Evolutionary conservation across 2,329 filamentous ascomycete species (phyloP).

Genomic region (Epichloe brachyelytri): DNA sequence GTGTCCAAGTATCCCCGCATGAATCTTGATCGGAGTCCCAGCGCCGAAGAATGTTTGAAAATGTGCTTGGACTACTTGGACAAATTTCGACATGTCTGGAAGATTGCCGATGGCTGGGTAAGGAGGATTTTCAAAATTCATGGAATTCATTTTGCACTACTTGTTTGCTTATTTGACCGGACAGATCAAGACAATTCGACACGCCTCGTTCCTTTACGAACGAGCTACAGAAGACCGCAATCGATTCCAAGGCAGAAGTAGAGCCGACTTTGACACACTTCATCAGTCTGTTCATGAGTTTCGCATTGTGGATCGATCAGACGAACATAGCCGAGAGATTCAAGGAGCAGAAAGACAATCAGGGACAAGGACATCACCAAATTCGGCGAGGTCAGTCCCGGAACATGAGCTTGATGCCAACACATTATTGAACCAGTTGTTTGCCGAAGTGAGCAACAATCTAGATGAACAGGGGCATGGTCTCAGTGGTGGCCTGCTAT

Average conservation of each 20-base stretch:
- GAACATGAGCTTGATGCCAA: constrained; percentile 9
- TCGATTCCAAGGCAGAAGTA: constrained; percentile 14
- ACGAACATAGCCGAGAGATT: constrained; percentile 18
- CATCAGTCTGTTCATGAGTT: constrained; percentile 21
- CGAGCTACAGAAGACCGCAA: constrained; percentile 11
- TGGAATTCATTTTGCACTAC: neutral
- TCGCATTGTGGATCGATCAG: constrained; percentile 17
- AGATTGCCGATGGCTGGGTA: constrained; percentile 18
- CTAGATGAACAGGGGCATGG: constrained; percentile 15
- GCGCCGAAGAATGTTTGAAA: constrained; percentile 10
- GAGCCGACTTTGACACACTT: constrained; percentile 17
- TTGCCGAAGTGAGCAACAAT: constrained; percentile 15
- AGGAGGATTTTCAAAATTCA: neutral
- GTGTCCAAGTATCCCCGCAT: constrained; percentile 26
- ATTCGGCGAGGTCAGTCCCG: neutral
- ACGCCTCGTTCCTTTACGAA: constrained; percentile 16
- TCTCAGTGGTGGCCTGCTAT: constrained; percentile 16
- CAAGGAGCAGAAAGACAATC: constrained; percentile 12
- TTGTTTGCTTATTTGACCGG: neutral
- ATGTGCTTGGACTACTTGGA: constrained; percentile 16
- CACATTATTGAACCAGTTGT: constrained; percentile 11
- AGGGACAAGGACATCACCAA: neutral
- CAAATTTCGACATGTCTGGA: constrained; percentile 16
- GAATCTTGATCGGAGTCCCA: constrained; percentile 22
- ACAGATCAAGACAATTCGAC: constrained; percentile 14